Percentiles rank a stretch among this genome's conserved stretches.
phyloP scores from a whole-genome alignment of 2,329 filamentous ascomycete genomes.

The Leptographium procerum region DNA sequence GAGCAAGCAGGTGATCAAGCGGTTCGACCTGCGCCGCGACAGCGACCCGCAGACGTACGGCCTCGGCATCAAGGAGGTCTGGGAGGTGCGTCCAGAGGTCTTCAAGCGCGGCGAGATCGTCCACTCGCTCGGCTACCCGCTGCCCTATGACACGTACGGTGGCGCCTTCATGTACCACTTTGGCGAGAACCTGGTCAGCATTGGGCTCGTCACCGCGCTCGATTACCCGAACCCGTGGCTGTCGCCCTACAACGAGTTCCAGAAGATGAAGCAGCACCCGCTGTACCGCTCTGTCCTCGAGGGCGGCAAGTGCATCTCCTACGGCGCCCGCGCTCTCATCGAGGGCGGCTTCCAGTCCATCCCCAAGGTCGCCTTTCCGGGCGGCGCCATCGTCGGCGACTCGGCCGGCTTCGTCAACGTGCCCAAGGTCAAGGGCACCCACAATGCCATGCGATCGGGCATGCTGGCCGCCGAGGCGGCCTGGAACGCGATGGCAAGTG shows the following conservation, averaged over 20 bases:
- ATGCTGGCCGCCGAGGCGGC: slow-evolving; percentile 93
- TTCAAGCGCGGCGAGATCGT: slow-evolving; percentile 77
- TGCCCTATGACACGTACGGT: slow-evolving; percentile 82
- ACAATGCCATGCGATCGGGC: slow-evolving; percentile 94
- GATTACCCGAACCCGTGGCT: slow-evolving; percentile 97
- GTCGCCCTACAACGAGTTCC: slow-evolving; percentile 90
- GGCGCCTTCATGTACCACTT: slow-evolving; percentile 99
- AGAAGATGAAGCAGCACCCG: slow-evolving; percentile 98
- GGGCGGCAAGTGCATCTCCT: slow-evolving; percentile 94
- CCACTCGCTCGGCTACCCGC: slow-evolving; percentile 87
- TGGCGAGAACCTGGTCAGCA: slow-evolving; percentile 86
- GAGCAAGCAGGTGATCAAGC: slow-evolving; percentile 89
- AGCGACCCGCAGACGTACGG: slow-evolving; percentile 94
- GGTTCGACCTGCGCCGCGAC: slow-evolving; percentile 80
- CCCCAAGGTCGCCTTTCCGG: slow-evolving; percentile 91
- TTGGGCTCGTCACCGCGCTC: slow-evolving; percentile 84
- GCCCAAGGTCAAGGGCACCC: slow-evolving; percentile 96
- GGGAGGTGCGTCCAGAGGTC: slow-evolving; percentile 89
- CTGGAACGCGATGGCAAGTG: slow-evolving; percentile 59
- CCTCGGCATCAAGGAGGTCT: slow-evolving; percentile 90
- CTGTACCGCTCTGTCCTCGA: slow-evolving; percentile 78
- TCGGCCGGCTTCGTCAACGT: slow-evolving; percentile 95
- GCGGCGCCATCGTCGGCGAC: slow-evolving; percentile 89
- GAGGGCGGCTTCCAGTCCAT: slow-evolving; percentile 98
- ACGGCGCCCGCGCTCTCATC: slow-evolving; percentile 80